Evolutionary conservation across 495 filamentous ascomycete genomes (phyloP), one percentile per base, ranked within the genome.

Genomic region (Penicillium flavigenum): DNA sequence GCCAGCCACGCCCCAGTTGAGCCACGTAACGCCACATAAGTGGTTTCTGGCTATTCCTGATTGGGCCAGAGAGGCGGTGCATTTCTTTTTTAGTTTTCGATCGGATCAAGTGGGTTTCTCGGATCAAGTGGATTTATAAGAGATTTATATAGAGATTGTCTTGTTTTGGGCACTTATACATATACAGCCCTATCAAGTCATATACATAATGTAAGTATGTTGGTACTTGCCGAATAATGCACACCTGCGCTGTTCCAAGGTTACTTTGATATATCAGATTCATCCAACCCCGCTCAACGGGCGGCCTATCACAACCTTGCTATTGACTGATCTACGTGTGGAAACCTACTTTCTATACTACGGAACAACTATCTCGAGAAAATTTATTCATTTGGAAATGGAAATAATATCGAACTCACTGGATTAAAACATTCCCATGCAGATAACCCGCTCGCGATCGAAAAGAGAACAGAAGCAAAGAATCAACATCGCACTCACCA

Each of bases 21-120:
- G 65, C 65, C 65, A 63, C 62, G 51, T 58, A 43, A 50, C 57
- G 65, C 65, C 65, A 67, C 65, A 65, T 8, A 63, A 53, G 22
- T 17, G 1, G 5, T 12, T 47, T 44, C 14, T 11, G 2, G 4
- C 26, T 41, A 32, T n/a, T 20, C 38, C 39, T 56, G 44, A 62
- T 65, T 65, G 53, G 63, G n/a, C 26, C 4, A 12, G 5, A 4
- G 7, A 17, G 22, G 11, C 65, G 59, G 65, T 67, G 65, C 59
- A 53, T 3, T 10, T 10, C 29, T 31, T 31, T 7, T 20, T 47
- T 47, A 56, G 46, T 46, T 36, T 36, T 54, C 31, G 51, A 54
- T 55, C 53, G 34, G 39, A 5, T 38, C 16, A 16, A 38, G 36
- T 39, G 36, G 36, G 7, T n/a, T 39, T 39, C 16, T 16, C n/a